Evolutionary conservation across 352 stramenopile genomes (phyloP).

Genomic region (Globisporangium echinulatum): DNA sequence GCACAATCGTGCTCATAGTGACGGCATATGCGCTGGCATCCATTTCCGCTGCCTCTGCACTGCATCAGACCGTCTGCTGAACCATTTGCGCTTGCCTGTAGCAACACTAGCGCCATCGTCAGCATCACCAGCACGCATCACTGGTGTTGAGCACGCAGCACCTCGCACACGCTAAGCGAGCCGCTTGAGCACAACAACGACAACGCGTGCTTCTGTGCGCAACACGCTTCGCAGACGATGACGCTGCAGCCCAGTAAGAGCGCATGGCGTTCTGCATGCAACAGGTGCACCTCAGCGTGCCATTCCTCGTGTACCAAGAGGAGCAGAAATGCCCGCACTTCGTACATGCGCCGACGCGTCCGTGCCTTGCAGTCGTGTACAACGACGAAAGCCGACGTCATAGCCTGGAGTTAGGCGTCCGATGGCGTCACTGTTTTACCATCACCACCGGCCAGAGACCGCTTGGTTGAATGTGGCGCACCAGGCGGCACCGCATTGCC

Average conservation of each 20-base stretch:
- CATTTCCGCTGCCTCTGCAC: too few relatives aligned
- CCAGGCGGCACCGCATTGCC: background rate
- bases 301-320: conserved; percentile 2
- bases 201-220: background rate
- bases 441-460: too few relatives aligned
- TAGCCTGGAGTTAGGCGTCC: background rate
- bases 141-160: too few relatives aligned
- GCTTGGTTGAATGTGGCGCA: background rate
- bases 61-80: background rate
- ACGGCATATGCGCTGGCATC: too few relatives aligned
- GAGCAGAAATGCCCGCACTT: background rate
- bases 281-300: background rate
- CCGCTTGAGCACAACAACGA: background rate
- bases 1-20: background rate
- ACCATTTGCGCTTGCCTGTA: background rate
- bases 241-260: background rate
- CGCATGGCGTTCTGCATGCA: background rate
- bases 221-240: background rate
- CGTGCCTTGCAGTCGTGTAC: background rate
- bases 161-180: too few relatives aligned
- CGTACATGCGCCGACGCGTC: background rate
- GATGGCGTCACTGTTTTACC: background rate
- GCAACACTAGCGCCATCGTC: background rate
- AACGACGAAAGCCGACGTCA: background rate
- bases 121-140: background rate